A percentile compares a stretch with the other conserved stretches of the same genome.
Conservation (phyloP, 2,329 filamentous ascomycete species). For the Arthrobotrys sphaeroides region DNA sequence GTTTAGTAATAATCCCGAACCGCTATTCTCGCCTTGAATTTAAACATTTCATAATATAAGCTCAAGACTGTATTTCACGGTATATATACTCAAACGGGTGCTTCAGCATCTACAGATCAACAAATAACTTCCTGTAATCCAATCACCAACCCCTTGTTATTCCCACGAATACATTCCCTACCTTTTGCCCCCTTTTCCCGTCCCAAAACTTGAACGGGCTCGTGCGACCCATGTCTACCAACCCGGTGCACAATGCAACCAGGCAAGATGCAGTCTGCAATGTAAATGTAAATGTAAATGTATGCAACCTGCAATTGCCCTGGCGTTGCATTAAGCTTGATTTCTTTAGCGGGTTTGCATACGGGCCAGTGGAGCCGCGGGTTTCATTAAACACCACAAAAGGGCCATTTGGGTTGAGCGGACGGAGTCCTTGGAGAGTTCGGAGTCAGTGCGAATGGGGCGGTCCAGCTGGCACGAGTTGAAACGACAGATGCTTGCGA, state of each 20-base stretch:
- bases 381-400: no score
- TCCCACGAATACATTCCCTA: no score
- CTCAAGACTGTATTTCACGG: no score
- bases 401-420: no score
- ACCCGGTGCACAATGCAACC: slow-evolving; percentile 17
- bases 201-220: neutral
- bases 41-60: neutral
- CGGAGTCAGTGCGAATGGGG: neutral
- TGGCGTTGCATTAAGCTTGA: slow-evolving; percentile 15
- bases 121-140: neutral
- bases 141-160: no score
- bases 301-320: slow-evolving; percentile 16
- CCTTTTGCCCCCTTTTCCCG: neutral
- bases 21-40: neutral
- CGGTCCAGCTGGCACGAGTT: neutral
- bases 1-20: neutral
- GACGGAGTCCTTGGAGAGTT: neutral
- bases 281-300: slow-evolving; percentile 8
- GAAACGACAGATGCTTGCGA: neutral
- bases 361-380: neutral
- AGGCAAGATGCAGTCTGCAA: slow-evolving; percentile 25
- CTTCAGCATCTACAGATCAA: neutral
- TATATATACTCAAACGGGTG: neutral
- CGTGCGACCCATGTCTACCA: slow-evolving; percentile 7
- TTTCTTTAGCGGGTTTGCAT: neutral